phyloP scores from a whole-genome alignment of 164 flowering plant species.

The Malania oleifera region DNA sequence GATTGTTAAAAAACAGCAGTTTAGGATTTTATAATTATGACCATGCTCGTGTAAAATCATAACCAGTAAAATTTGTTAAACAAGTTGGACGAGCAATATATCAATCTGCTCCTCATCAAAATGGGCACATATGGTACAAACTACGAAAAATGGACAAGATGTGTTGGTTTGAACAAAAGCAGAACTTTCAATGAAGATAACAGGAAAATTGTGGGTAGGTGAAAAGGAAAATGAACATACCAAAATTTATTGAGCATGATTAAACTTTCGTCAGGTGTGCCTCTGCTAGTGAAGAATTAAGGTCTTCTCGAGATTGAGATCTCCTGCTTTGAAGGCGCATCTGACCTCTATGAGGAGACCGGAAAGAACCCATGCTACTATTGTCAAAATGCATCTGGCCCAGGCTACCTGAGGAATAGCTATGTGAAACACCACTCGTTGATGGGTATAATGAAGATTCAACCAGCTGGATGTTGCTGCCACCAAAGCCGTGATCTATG shows the following conservation, averaged over 20 bases:
- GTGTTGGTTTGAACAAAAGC: too few species aligned
- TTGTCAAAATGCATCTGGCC: slow-evolving; percentile 86
- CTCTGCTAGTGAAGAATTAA: slow-evolving; percentile 69
- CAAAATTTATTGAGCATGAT: slow-evolving; percentile 16
- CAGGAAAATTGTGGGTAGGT: too few species aligned
- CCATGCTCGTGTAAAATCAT: neutral
- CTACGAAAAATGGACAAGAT: too few species aligned
- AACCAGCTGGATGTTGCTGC: slow-evolving; percentile 63
- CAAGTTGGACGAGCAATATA: neutral
- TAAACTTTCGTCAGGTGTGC: slow-evolving; percentile 61
- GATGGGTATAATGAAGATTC: slow-evolving; percentile 62
- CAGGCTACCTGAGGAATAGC: slow-evolving; percentile 83
- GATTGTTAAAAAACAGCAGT: neutral
- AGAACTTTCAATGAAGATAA: too few species aligned
- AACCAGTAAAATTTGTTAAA: neutral
- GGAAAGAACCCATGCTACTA: slow-evolving; percentile 51
- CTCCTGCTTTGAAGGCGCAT: slow-evolving; percentile 94
- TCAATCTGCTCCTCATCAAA: slow-evolving; percentile 6
- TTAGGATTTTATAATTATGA: neutral
- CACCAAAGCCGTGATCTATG: slow-evolving; percentile 46
- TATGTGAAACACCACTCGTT: slow-evolving; percentile 72
- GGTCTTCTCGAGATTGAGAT: slow-evolving; percentile 98
- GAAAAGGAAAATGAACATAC: slow-evolving; percentile 19
- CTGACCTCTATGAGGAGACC: slow-evolving; percentile 84
- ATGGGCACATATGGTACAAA: slow-evolving; percentile 2